Conservation (phyloP, 306 rosid genomes). For the Mimosa pudica region DNA sequence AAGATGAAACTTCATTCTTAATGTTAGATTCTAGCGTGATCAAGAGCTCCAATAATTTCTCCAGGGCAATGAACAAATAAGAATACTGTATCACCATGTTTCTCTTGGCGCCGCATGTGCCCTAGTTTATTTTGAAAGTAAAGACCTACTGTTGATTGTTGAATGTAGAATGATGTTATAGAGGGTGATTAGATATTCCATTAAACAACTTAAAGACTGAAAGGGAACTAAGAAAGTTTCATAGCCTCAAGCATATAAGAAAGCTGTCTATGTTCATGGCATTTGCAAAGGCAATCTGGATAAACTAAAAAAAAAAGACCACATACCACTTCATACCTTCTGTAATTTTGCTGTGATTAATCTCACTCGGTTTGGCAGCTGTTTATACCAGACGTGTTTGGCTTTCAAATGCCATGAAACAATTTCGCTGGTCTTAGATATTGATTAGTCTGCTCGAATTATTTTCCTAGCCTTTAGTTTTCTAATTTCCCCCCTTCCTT, state of each 20-base stretch:
- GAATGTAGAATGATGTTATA: background rate
- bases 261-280: background rate
- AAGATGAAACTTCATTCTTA: background rate
- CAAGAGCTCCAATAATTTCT: background rate
- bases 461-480: background rate
- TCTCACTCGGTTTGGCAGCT: slow-evolving; percentile 5
- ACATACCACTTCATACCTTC: background rate
- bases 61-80: background rate
- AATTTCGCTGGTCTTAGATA: background rate
- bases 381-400: background rate
- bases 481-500: background rate
- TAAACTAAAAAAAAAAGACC: background rate
- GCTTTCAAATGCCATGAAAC: background rate
- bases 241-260: background rate
- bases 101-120: background rate
- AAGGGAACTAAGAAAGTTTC: background rate
- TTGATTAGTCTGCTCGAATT: background rate
- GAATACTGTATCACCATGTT: background rate
- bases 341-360: background rate
- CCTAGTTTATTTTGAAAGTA: background rate
- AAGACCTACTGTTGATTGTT: background rate
- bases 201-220: background rate
- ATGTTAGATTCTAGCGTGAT: background rate
- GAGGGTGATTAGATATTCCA: background rate
- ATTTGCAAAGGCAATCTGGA: background rate